Conservation (phyloP, 306 rosid species). For the peach (Prunus persica) region Prunus_persica_NCBIv2 NC_034010.1:29448001-29448500, state of each 20-base stretch:
- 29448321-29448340: neutral
- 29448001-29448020: neutral
- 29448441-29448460: slow-evolving; percentile 27
- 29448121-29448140: slow-evolving; percentile 58
- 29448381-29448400: slow-evolving; percentile 96
- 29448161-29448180: slow-evolving; percentile 10
- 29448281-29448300: too few relatives aligned
- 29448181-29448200: slow-evolving; percentile 9
- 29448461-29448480: neutral
- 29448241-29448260: neutral
- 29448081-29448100: slow-evolving; percentile 73
- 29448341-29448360: slow-evolving; percentile 13
- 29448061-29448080: slow-evolving; percentile 80
- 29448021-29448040: neutral
- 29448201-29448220: neutral
- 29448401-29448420: slow-evolving; percentile 83
- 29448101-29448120: slow-evolving; percentile 76
- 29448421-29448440: slow-evolving; percentile 84
- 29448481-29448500: slow-evolving; percentile 15
- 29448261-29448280: too few relatives aligned
- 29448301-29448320: neutral
- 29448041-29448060: neutral
- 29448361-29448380: slow-evolving; percentile 95
- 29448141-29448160: slow-evolving; percentile 15
- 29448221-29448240: neutral